Evolutionary conservation across 2,329 filamentous ascomycete genomes (phyloP), one percentile per base, ranked within the genome.

Genomic region (Stemphylium lycopersici): DNA sequence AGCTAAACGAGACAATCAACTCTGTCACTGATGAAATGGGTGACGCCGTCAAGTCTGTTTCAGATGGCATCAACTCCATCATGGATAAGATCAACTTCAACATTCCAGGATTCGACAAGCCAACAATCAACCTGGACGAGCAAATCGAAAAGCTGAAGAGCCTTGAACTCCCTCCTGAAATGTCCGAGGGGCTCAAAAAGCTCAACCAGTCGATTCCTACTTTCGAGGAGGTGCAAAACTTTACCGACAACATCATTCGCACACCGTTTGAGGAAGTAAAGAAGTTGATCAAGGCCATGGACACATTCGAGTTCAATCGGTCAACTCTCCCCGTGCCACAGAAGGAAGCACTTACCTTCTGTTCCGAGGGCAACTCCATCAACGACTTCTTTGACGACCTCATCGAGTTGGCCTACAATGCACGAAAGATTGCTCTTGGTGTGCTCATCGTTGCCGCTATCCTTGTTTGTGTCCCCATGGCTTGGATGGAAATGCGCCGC

Each of bases 281-380:
- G 74, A 79, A 83, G 58, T 79, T 89, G 41, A 83, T 99, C 67
- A 86, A 83, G 31, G 87, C 83, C 31, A 84, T 95, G 67, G 84
- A 86, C 44, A 83, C 80, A 58, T 98, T 92, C 80, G 83, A 81
- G 29, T 96, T 98, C 71, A 86, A 97, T 71, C 83, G 87, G 13
- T 84, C 85, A 11, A 76, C 89, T 8, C 93, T 99, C 65, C 91
- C 93, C 0, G 83, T 96, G 2, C 92, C 95, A 1, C 79, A 88
- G 65, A 96, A 96, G 78, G 84, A 96, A 74, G 79, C 86, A 33
- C 81, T 99, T 48, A 88, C 84, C 0, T 98, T 99, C 78, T 99
- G 95, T 79, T 91, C 91, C 37, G 86, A 91, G 70, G 91, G 95
- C 76, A 84, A 90, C 61, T 86, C 84, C 29, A 89, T 99, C 75